phyloP scores from a whole-genome alignment of 129 eudicot species.

The Artemisia tridentata region DNA sequence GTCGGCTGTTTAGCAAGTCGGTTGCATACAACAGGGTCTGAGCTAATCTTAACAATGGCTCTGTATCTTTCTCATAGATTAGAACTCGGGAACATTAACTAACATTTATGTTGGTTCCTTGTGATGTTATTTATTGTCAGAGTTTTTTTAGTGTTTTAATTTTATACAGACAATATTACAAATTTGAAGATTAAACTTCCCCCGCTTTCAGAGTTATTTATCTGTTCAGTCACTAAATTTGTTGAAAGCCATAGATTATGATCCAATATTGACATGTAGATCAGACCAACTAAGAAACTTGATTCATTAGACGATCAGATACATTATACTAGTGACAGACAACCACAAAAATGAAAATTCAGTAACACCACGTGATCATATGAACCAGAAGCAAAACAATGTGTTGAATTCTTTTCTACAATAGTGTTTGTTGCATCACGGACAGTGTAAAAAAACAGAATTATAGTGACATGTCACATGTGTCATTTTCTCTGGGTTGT shows the following conservation, averaged over 20 bases:
- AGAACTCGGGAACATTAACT: slow-evolving; percentile 32
- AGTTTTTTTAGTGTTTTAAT: slow-evolving; percentile 17
- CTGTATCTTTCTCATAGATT: slow-evolving; percentile 22
- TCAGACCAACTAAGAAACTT: not conserved
- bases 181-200: not conserved
- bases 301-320: not conserved
- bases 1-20: slow-evolving; percentile 80
- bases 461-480: too few species aligned
- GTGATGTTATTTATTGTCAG: slow-evolving; percentile 18
- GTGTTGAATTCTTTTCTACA: too few species aligned
- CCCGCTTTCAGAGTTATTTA: too few species aligned
- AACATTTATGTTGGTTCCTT: slow-evolving; percentile 28
- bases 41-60: slow-evolving; percentile 10
- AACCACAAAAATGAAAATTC: too few species aligned
- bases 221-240: not conserved
- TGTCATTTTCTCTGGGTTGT: too few species aligned
- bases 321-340: too few species aligned
- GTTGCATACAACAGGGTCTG: slow-evolving; percentile 82
- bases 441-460: too few species aligned
- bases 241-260: too few species aligned
- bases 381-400: too few species aligned
- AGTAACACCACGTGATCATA: too few species aligned
- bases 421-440: too few species aligned
- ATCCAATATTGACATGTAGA: too few species aligned
- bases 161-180: slow-evolving; percentile 13